Evolutionary conservation across 2,329 filamentous ascomycete species (phyloP).

Genomic region (Neoarthrinium moseri): DNA sequence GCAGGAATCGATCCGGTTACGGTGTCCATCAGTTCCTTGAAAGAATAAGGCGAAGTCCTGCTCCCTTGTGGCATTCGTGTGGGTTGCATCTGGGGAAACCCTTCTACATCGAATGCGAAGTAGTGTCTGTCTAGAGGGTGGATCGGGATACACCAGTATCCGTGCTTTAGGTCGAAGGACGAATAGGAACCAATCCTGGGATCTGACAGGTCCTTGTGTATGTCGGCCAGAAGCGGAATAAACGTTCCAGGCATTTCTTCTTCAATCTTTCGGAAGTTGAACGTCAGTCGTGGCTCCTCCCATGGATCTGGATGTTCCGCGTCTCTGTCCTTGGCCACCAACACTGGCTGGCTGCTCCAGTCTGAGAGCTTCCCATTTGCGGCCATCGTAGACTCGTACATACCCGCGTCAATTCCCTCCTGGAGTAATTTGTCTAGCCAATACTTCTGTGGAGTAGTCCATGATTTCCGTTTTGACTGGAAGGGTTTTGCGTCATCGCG

Average conservation of each 20-base stretch:
- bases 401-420: not conserved
- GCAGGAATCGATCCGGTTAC: too few species aligned
- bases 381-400: not conserved
- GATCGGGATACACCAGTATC: not conserved
- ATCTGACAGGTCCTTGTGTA: not conserved
- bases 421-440: not conserved
- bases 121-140: too few species aligned
- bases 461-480: not conserved
- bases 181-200: not conserved
- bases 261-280: not conserved
- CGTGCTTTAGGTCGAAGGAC: slow-evolving; percentile 3
- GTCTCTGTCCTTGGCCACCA: not conserved
- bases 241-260: not conserved
- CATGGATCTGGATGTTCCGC: not conserved
- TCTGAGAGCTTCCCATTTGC: slow-evolving; percentile 1
- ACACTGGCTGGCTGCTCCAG: not conserved
- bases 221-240: not conserved
- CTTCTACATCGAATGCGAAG: too few species aligned
- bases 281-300: not conserved
- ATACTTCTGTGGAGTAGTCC: not conserved
- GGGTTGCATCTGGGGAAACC: too few species aligned
- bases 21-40: too few species aligned
- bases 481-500: not conserved
- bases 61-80: too few species aligned
- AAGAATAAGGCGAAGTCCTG: too few species aligned